These are phyloP conservation scores for Capronia americana DNA, from an alignment of 2,329 filamentous ascomycete species.

Conservation along the genomic window DNA sequence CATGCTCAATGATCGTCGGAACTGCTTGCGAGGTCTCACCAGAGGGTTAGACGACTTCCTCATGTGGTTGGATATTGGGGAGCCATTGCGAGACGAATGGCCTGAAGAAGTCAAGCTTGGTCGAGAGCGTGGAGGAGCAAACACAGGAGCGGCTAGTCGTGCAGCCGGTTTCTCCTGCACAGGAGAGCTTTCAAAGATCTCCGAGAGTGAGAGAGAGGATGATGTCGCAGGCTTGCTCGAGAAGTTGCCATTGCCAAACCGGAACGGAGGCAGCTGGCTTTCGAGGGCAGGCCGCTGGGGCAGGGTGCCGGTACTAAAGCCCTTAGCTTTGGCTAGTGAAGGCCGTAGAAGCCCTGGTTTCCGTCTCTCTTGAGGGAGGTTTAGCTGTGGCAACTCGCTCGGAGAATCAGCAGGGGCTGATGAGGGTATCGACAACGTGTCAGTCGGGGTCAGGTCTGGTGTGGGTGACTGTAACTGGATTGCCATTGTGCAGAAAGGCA, in stretches of 20 bases:
- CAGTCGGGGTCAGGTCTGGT: conserved; percentile 60
- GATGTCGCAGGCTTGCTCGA: conserved; percentile 57
- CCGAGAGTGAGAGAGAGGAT: conserved; percentile 72
- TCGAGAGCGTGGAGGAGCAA: conserved; percentile 33
- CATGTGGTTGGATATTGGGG: conserved; percentile 72
- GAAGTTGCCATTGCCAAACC: conserved; percentile 69
- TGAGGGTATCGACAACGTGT: conserved; percentile 48
- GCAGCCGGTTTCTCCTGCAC: conserved; percentile 55
- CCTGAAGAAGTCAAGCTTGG: conserved; percentile 21
- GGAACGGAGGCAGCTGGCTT: conserved; percentile 73
- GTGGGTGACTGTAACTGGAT: conserved; percentile 76
- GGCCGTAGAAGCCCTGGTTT: conserved; percentile 75
- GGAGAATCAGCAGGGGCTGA: conserved; percentile 51
- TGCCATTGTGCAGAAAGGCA: conserved; percentile 65
- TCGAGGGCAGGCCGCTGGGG: conserved; percentile 67
- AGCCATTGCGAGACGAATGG: conserved; percentile 68
- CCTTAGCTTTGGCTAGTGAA: conserved; percentile 76
- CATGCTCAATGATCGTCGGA: conserved; percentile 94
- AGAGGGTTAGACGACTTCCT: conserved; percentile 76
- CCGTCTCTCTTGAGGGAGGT: conserved; percentile 53
- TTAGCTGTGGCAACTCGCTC: conserved; percentile 42
- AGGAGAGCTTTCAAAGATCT: conserved; percentile 82
- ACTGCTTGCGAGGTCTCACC: conserved; percentile 81
- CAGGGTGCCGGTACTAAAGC: conserved; percentile 71
- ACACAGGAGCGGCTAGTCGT: conserved; percentile 44